phyloP scores from a whole-genome alignment of 2,329 filamentous ascomycete species.

The Penicillium occitanis region DNA sequence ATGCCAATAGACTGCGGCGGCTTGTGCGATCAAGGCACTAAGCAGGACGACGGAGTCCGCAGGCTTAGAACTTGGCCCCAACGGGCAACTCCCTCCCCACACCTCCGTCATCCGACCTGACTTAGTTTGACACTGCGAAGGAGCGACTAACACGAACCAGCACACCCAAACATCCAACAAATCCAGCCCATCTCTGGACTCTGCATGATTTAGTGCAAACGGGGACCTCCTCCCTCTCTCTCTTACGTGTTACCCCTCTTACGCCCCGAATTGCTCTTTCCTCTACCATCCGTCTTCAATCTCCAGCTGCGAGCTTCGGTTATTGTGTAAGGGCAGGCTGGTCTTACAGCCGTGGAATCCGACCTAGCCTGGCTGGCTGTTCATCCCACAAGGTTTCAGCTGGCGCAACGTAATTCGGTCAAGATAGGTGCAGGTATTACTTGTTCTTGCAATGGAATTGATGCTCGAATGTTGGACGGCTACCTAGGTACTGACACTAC shows the following conservation, averaged over 20 bases:
- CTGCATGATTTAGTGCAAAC: neutral
- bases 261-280: neutral
- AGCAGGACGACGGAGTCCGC: neutral
- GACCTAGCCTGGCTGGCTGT: neutral
- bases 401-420: constrained; percentile 34
- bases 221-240: neutral
- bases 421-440: constrained; percentile 14
- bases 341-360: constrained; percentile 8
- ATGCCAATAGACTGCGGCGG: neutral
- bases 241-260: constrained; percentile 6
- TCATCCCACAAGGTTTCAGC: constrained; percentile 26
- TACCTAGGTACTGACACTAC: neutral
- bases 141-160: neutral
- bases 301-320: constrained; percentile 19
- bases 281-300: neutral
- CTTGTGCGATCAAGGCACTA: constrained; percentile 1
- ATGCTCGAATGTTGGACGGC: neutral
- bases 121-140: constrained; percentile 6
- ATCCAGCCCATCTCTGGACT: constrained; percentile 5
- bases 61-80: constrained; percentile 16
- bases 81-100: constrained; percentile 20
- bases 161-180: neutral
- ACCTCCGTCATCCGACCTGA: constrained; percentile 24
- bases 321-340: constrained; percentile 4
- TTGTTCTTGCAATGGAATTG: constrained; percentile 12